These are phyloP conservation scores for Exutisphaerella laricina DNA, from an alignment of 2,329 filamentous ascomycete species.

Conservation along the genomic window DNA sequence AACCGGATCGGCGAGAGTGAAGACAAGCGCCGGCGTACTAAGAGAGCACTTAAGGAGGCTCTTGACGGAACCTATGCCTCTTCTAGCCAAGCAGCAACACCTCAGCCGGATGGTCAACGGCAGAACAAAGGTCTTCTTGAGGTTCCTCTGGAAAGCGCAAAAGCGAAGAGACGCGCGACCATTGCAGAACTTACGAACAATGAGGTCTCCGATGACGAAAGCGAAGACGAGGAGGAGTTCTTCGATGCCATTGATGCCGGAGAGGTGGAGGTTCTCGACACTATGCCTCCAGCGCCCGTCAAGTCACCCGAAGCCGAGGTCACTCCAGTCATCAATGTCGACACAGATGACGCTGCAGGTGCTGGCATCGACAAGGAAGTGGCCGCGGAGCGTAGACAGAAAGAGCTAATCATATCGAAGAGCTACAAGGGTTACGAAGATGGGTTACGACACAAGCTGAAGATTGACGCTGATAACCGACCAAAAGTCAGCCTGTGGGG, in stretches of 20 bases:
- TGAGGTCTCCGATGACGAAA: slow-evolving; percentile 69
- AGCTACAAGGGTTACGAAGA: slow-evolving; percentile 91
- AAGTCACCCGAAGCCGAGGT: slow-evolving; percentile 20
- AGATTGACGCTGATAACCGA: slow-evolving; percentile 85
- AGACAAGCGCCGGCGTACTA: slow-evolving; percentile 81
- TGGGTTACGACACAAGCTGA: slow-evolving; percentile 69
- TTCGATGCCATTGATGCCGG: slow-evolving; percentile 96
- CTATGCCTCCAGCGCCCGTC: slow-evolving; percentile 50
- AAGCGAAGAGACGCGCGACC: slow-evolving; percentile 54
- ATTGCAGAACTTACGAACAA: slow-evolving; percentile 64
- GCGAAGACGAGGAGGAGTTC: slow-evolving; percentile 86
- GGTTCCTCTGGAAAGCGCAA: slow-evolving; percentile 17
- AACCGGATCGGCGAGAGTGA: slow-evolving; percentile 83
- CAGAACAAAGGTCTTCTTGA: slow-evolving; percentile 19
- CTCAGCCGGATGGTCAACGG: slow-evolving; percentile 6
- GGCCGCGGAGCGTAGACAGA: slow-evolving; percentile 35
- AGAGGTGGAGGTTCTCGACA: slow-evolving; percentile 71
- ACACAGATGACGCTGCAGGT: slow-evolving; percentile 35
- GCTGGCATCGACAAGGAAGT: slow-evolving; percentile 37
- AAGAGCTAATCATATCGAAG: slow-evolving; percentile 60
- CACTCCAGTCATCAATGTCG: slow-evolving; percentile 19
- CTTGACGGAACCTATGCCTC: slow-evolving; percentile 53
- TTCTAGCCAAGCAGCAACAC: slow-evolving; percentile 12
- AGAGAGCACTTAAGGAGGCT: slow-evolving; percentile 80
- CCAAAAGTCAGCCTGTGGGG: slow-evolving; percentile 95